Evolutionary conservation across 371 early-diverging fungal genomes (phyloP).

Genomic region (Chytridium lagenaria): DNA sequence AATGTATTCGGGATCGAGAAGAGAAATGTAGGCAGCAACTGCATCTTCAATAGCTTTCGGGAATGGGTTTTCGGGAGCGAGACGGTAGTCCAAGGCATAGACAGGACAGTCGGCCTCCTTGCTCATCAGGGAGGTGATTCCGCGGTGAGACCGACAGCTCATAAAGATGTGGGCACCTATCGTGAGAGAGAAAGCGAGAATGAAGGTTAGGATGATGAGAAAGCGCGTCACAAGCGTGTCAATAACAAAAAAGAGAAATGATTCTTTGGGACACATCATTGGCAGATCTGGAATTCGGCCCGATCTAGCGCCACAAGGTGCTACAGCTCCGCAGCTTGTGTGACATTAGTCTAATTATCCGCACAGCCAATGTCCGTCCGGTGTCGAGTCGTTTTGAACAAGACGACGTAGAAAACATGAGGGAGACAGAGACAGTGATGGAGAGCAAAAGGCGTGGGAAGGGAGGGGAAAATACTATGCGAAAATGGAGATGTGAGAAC

Average conservation of each 20-base stretch:
- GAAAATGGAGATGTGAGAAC: not conserved
- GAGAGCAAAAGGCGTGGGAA: not conserved
- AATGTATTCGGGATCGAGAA: constrained; percentile 18
- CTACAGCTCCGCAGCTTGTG: too few relatives aligned
- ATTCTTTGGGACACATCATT: not conserved
- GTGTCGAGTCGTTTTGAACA: too few relatives aligned
- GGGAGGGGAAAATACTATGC: not conserved
- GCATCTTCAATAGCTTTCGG: constrained; percentile 48
- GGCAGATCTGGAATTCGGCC: not conserved
- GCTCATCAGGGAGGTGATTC: constrained; percentile 63
- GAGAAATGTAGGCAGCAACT: constrained; percentile 38
- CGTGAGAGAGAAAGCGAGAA: not conserved
- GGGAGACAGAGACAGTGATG: too few relatives aligned
- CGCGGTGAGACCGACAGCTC: constrained; percentile 66
- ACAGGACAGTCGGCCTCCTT: constrained; percentile 54
- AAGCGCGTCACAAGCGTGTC: not conserved
- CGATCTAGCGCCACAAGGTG: too few relatives aligned
- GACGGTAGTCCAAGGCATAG: constrained; percentile 52
- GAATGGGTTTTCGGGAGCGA: constrained; percentile 41
- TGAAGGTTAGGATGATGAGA: not conserved
- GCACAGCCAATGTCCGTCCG: too few relatives aligned
- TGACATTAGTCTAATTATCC: too few relatives aligned
- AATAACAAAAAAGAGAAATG: not conserved
- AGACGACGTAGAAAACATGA: too few relatives aligned
- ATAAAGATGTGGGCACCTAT: constrained; percentile 66